phyloP scores from a whole-genome alignment of 495 filamentous ascomycete genomes.

The Lophiotrema nucula region DNA sequence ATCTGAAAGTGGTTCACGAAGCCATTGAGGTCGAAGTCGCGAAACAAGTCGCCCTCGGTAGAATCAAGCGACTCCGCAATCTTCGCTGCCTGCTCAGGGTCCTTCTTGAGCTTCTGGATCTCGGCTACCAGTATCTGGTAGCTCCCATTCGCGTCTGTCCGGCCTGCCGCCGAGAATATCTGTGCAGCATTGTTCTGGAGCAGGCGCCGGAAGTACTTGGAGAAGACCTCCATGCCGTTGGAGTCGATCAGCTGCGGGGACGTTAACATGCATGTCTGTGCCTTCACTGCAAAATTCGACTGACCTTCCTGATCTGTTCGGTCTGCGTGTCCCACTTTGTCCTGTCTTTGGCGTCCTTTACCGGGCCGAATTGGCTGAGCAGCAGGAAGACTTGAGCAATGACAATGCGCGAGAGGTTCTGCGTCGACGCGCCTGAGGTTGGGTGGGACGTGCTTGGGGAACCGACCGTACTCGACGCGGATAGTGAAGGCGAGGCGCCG shows the following conservation, averaged over 20 bases:
- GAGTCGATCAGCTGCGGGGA: constrained; percentile 75
- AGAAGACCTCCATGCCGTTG: constrained; percentile 95
- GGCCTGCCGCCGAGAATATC: constrained; percentile 74
- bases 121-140: constrained; percentile 78
- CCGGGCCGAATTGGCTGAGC: constrained; percentile 68
- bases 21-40: constrained; percentile 86
- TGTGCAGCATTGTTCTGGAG: constrained; percentile 79
- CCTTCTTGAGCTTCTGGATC: constrained; percentile 78
- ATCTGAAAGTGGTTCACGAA: constrained; percentile 95
- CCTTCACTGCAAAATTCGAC: constrained; percentile 30
- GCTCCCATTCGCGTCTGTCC: constrained; percentile 72
- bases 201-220: constrained; percentile 87
- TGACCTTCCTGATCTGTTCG: constrained; percentile 87
- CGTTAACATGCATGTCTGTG: not conserved
- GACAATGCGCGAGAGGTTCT: constrained; percentile 72
- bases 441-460: constrained; percentile 60
- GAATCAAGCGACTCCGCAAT: constrained; percentile 91
- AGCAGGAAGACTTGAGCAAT: constrained; percentile 93
- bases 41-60: constrained; percentile 82
- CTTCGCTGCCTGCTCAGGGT: constrained; percentile 76
- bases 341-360: constrained; percentile 82
- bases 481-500: constrained; percentile 63
- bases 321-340: constrained; percentile 92
- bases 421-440: constrained; percentile 30
- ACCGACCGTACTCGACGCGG: constrained; percentile 56